Evolutionary conservation across 148 eudicot genomes (phyloP), one percentile per base, ranked within the genome.

Genomic region (Rhododendron ovatum): DNA sequence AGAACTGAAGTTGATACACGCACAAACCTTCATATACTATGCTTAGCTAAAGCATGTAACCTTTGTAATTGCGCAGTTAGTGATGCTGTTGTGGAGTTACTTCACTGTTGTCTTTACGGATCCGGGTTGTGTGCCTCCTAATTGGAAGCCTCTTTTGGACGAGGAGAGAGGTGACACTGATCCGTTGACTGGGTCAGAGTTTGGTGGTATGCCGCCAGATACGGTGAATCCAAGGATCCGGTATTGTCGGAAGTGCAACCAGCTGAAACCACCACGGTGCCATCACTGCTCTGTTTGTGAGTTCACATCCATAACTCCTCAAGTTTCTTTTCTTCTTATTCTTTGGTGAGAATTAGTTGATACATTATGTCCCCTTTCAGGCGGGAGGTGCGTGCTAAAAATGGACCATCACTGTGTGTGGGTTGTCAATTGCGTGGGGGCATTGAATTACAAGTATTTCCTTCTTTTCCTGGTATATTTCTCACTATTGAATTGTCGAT

Each of bases 391-490:
- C 84, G 92, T 97, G 78, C 94, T 97, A 69, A 97, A 97, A 88
- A 97, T 97, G 99, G 99, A 97, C 87, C 99, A 97, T 88, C 99
- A 97, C 88, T 97, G 99, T 89, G 99, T 97, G 45, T 97, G 99
- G 99, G 99, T 97, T 82, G 99, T 97, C 81, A 97, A 97, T 85
- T 97, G 98, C 84, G 99, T 97, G 47, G 99, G 99, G 80, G 99
- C 99, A 87, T 90, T 94, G 87, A 97, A 97, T 89, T 97, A 97
- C 91, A 97, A 97, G 89, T 93, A 95, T 88, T 97, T 97, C 93
- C 98, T 97, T 89, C 98, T 97, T 88, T 97, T 97, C 93, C 90
- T 97, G 96, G 99, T 95, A 92, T 71, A 92, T 78, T 47, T 59
- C 80, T 75, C 43, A 20, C 48, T 81, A 15, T 37, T 35, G 84